phyloP scores from a whole-genome alignment of 1,284 basidiomycete species.

The Serendipita sp. region DNA sequence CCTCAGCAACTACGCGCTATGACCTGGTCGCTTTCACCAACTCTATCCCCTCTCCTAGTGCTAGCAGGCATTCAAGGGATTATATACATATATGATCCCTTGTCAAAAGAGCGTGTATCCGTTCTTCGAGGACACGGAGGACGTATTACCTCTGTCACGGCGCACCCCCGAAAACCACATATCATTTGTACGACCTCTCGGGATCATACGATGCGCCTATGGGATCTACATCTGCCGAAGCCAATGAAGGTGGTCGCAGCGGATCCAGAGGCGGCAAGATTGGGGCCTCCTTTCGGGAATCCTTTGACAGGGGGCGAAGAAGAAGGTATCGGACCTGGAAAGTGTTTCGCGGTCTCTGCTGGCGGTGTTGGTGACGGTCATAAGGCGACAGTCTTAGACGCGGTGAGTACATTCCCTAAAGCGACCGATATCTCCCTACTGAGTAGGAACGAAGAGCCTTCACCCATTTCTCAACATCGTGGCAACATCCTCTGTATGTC shows the following conservation, averaged over 20 bases:
- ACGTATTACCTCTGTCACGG: neutral
- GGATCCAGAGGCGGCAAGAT: neutral
- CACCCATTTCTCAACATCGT: neutral
- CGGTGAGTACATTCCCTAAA: neutral
- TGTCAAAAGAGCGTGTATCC: neutral
- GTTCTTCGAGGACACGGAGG: neutral
- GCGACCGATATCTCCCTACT: neutral
- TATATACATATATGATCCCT: neutral
- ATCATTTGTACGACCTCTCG: conserved; percentile 1
- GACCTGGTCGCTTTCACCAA: neutral
- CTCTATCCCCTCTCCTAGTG: neutral
- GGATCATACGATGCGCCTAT: neutral
- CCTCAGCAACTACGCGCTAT: neutral
- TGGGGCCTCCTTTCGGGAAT: neutral
- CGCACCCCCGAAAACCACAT: neutral
- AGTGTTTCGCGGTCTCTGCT: neutral
- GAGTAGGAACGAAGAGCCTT: neutral
- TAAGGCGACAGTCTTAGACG: neutral
- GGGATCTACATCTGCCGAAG: neutral
- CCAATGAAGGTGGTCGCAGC: neutral
- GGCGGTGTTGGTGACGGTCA: neutral
- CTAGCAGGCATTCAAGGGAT: neutral
- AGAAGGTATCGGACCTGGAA: neutral
- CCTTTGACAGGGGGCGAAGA: conserved; percentile 1
- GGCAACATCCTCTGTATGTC: neutral